Evolutionary conservation across 2,329 filamentous ascomycete genomes (phyloP), one percentile per base, ranked within the genome.

Genomic region (Diaporthe eres): DNA sequence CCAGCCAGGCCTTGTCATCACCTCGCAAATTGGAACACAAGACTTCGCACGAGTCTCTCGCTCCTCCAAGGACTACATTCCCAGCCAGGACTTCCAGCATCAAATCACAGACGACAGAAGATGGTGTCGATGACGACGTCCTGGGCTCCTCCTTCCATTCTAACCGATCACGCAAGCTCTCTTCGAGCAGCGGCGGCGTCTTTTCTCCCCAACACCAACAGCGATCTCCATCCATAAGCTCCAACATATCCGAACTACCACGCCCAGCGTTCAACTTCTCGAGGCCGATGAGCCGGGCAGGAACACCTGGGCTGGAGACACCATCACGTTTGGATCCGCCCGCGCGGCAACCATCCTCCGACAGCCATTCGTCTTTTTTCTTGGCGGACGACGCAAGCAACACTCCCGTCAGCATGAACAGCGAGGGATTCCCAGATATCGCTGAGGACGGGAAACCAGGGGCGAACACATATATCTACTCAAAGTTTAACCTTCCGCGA

Each of bases 231-330:
- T 98, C 97, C 0, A 89, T 95, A 51, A 92, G 92, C 77, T 98
- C 96, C 1, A 95, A 98, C 77, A 90, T 91, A 70, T 98, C 95
- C 2, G 89, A 76, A 60, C 81, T 95, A 49, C 91, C 93, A 17
- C 90, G 93, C 22, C 94, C 95, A 0, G 92, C 94, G 0, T 96
- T 97, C 85, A 98, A 99, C 84, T 98, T 98, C 83, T 98, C 97
- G 0, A 91, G 97, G 58, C 97, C 97, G 0, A 85, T 98, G 77
- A 98, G 96, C 83, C 90, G 93, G 81, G 90, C 92, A 76, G 92
- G 91, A 77, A 92, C 90, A 17, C 90, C 91, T 19, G 76, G 76
- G 17, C 17, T 77, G 63, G 76, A 77, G 44, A 70, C 74, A 42
- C 61, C 61, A 58, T 58, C 65, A 61, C 74, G 76, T 51, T 85